Evolutionary conservation across 2,329 filamentous ascomycete genomes (phyloP).

Genomic region (Dothideomycetes sp.): DNA sequence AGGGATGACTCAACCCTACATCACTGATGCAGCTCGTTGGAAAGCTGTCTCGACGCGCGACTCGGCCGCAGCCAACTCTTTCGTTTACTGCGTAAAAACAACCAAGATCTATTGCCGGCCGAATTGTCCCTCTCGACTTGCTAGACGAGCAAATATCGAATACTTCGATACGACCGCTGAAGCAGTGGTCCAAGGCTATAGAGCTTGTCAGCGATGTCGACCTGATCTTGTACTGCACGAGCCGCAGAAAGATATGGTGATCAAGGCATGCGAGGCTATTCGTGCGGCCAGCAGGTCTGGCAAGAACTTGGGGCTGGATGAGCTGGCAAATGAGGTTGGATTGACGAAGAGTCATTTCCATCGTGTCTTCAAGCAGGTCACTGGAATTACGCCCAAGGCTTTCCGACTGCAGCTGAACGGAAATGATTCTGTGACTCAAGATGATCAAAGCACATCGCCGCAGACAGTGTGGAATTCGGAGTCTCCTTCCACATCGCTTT

Average conservation of each 20-base stretch:
- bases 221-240: slow-evolving; percentile 18
- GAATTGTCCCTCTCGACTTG: slow-evolving; percentile 49
- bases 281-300: slow-evolving; percentile 2
- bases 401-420: too few species aligned
- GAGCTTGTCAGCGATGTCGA: slow-evolving; percentile 48
- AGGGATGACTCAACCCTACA: too few species aligned
- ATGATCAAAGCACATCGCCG: too few species aligned
- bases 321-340: slow-evolving; percentile 40
- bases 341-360: slow-evolving; percentile 50
- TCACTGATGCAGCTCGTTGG: too few species aligned
- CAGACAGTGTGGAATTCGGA: too few species aligned
- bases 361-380: slow-evolving; percentile 45
- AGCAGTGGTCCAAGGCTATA: slow-evolving; percentile 40
- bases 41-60: too few species aligned
- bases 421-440: too few species aligned
- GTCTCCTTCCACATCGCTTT: too few species aligned
- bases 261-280: slow-evolving; percentile 4
- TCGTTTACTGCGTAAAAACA: slow-evolving; percentile 46
- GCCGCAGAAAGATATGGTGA: slow-evolving; percentile 9
- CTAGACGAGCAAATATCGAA: slow-evolving; percentile 43
- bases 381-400: slow-evolving; percentile 44
- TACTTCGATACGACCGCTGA: slow-evolving; percentile 39
- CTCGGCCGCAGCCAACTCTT: too few species aligned
- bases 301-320: slow-evolving; percentile 28
- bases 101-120: slow-evolving; percentile 52